A percentile compares a stretch with the other conserved stretches of the same genome.
phyloP scores from a whole-genome alignment of 805 yeast species.

The Kregervanrija delftensis region DNA sequence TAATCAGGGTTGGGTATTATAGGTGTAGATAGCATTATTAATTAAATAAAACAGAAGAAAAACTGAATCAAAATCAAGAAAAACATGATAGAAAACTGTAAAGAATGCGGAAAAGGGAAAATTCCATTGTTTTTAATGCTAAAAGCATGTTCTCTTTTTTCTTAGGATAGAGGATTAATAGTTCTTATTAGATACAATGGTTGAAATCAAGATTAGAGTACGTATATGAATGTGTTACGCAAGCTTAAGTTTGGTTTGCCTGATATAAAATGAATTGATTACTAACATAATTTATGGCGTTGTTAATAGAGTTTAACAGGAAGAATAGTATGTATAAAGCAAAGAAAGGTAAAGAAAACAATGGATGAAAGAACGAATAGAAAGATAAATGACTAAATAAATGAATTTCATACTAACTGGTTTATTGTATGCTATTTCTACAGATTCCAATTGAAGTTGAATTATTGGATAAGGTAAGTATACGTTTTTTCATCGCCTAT shows the following conservation, averaged over 20 bases:
- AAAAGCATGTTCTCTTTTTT: no score
- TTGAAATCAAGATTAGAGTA: constrained; percentile 28
- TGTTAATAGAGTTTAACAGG: constrained; percentile 59
- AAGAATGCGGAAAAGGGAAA: no score
- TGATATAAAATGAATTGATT: background rate
- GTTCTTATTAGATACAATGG: constrained; percentile 8
- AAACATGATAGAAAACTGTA: background rate
- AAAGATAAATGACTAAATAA: no score
- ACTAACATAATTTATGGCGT: background rate
- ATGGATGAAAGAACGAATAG: background rate
- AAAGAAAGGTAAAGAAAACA: background rate
- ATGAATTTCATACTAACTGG: no score
- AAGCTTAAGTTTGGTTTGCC: background rate
- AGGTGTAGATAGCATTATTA: constrained; percentile 76
- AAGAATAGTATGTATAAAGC: constrained; percentile 45
- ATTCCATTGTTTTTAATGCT: no score
- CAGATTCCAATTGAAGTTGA: constrained; percentile 72
- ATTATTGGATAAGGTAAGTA: constrained; percentile 53
- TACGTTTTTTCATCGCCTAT: background rate
- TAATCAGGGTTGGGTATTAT: constrained; percentile 45
- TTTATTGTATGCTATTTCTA: background rate
- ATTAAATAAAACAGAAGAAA: background rate
- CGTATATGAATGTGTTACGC: constrained; percentile 4
- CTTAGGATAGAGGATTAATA: no score
- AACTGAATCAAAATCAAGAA: background rate